Evolutionary conservation across 164 flowering plant species (phyloP).

Genomic region (Macadamia tetraphylla): DNA sequence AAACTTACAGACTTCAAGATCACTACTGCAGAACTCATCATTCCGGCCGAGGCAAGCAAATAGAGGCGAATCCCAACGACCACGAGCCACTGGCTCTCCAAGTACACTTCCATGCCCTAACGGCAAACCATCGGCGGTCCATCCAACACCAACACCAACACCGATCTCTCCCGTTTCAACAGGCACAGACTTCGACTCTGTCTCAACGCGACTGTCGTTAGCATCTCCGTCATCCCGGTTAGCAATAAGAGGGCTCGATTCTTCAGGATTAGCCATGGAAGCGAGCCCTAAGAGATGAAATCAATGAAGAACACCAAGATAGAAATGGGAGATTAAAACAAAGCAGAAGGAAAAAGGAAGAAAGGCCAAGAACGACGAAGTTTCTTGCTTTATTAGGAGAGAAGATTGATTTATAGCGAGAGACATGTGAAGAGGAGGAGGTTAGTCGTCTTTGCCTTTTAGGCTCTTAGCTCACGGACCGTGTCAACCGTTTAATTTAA

Average conservation of each 20-base stretch:
- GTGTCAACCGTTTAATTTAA: too few species aligned
- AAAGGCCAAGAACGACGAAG: too few species aligned
- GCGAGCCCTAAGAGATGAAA: not conserved
- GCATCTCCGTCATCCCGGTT: constrained; percentile 17
- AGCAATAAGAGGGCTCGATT: constrained; percentile 46
- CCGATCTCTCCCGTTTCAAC: not conserved
- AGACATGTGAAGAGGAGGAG: too few species aligned
- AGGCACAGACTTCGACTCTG: constrained; percentile 5
- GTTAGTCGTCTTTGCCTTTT: too few species aligned
- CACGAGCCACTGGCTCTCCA: constrained; percentile 57
- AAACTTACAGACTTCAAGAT: constrained; percentile 93
- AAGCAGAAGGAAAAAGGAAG: too few species aligned
- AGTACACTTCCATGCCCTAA: constrained; percentile 58
- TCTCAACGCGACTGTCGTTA: not conserved
- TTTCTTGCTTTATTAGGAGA: too few species aligned
- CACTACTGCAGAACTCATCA: constrained; percentile 93
- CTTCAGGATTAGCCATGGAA: constrained; percentile 46
- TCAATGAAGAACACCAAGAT: not conserved
- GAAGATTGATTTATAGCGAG: too few species aligned
- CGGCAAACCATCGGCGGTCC: constrained; percentile 81
- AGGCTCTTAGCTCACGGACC: too few species aligned
- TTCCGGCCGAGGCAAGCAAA: constrained; percentile 72
- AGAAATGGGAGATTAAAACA: not conserved
- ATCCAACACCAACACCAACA: constrained; percentile 19
- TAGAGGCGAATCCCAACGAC: constrained; percentile 68